Conservation (phyloP, 177 flowering plant genomes). For the Vitis hybrid region DNA sequence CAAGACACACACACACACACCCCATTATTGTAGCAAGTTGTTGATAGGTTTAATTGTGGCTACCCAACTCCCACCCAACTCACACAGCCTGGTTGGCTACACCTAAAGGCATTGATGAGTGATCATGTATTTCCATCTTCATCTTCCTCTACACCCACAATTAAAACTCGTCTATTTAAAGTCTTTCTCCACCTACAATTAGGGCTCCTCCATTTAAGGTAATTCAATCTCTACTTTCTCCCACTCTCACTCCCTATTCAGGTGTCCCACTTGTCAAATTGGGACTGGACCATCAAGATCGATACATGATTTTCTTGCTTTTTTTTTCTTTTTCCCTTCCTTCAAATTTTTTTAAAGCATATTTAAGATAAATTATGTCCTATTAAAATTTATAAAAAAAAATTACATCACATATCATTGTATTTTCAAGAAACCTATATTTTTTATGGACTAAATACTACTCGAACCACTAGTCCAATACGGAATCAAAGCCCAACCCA, state of each 20-base stretch:
- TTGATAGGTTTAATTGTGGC: constrained; percentile 24
- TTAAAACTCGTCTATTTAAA: constrained; percentile 9
- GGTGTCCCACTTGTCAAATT: background rate
- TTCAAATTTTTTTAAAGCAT: too few relatives aligned
- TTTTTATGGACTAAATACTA: too few relatives aligned
- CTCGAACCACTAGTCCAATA: too few relatives aligned
- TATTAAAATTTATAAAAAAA: too few relatives aligned
- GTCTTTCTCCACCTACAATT: too few relatives aligned
- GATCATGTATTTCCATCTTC: constrained; percentile 5
- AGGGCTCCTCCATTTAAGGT: background rate
- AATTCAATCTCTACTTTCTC: background rate
- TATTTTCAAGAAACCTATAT: background rate
- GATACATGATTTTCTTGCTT: too few relatives aligned
- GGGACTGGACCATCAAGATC: background rate
- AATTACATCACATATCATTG: too few relatives aligned
- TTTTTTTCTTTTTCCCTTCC: too few relatives aligned
- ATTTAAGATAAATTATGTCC: too few relatives aligned
- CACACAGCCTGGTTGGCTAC: constrained; percentile 18
- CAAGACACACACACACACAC: background rate
- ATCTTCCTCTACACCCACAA: constrained; percentile 12
- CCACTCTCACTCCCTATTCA: background rate
- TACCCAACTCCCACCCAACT: constrained; percentile 32
- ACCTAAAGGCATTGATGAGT: constrained; percentile 26
- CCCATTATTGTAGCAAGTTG: constrained; percentile 3
- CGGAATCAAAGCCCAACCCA: background rate